Conservation (phyloP, 2,329 filamentous ascomycete species). For the Colletotrichum graminicola region DNA sequence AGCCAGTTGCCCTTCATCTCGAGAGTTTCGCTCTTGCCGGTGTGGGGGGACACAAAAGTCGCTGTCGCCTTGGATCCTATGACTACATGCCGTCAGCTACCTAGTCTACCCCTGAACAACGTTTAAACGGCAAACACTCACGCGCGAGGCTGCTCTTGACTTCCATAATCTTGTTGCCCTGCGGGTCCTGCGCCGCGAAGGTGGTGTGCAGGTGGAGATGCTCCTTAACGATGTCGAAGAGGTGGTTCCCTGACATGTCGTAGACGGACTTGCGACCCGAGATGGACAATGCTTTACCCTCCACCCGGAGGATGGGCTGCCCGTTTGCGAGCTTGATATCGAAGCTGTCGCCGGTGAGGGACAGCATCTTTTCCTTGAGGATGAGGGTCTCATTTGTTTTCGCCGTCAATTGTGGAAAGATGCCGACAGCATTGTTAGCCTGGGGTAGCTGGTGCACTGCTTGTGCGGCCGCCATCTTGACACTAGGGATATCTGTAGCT, state of each 20-base stretch:
- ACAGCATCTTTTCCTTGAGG: slow-evolving; percentile 72
- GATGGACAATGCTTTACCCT: slow-evolving; percentile 66
- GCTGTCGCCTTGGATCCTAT: slow-evolving; percentile 66
- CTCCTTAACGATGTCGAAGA: slow-evolving; percentile 71
- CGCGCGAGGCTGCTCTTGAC: slow-evolving; percentile 59
- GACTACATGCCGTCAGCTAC: slow-evolving; percentile 52
- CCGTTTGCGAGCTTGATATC: slow-evolving; percentile 69
- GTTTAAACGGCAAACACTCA: neutral
- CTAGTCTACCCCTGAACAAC: neutral
- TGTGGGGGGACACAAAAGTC: slow-evolving; percentile 64
- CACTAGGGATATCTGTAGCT: too few species aligned
- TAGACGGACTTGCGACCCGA: slow-evolving; percentile 67
- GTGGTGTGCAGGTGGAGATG: slow-evolving; percentile 63
- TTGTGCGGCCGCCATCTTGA: slow-evolving; percentile 12
- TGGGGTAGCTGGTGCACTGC: slow-evolving; percentile 45
- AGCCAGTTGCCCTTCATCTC: slow-evolving; percentile 73
- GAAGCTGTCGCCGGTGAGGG: slow-evolving; percentile 73
- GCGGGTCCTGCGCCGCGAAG: slow-evolving; percentile 61
- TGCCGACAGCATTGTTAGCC: slow-evolving; percentile 51
- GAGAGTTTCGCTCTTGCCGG: slow-evolving; percentile 60
- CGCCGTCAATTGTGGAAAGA: slow-evolving; percentile 56
- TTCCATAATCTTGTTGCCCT: slow-evolving; percentile 63
- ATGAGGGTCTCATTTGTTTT: slow-evolving; percentile 61
- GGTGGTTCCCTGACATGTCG: slow-evolving; percentile 64
- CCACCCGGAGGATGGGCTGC: slow-evolving; percentile 65